Conservation (phyloP, 768 basidiomycete species). For the Mycena maculata region DNA sequence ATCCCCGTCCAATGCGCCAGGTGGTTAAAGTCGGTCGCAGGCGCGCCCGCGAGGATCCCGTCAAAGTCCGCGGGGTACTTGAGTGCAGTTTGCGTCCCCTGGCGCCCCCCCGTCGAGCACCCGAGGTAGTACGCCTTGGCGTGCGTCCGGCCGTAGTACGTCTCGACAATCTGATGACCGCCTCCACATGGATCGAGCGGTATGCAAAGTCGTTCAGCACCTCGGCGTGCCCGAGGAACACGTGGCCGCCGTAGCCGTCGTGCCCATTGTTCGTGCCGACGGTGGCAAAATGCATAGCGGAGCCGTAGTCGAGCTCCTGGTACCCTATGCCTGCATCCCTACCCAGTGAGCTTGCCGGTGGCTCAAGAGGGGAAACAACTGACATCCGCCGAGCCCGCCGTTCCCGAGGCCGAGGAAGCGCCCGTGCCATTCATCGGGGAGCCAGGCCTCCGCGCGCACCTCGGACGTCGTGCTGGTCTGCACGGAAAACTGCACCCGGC, state of each 20-base stretch:
- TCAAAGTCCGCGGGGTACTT: no score
- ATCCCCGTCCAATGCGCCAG: no score
- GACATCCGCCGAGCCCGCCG: no score
- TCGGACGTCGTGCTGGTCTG: not conserved
- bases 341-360: no score
- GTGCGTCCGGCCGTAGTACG: conserved; percentile 33
- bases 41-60: no score
- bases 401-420: conserved; percentile 11
- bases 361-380: conserved; percentile 22
- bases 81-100: conserved; percentile 37
- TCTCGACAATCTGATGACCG: conserved; percentile 32
- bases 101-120: no score
- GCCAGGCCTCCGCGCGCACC: conserved; percentile 11
- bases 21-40: no score
- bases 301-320: no score
- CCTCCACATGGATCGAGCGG: conserved; percentile 36
- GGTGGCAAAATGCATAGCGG: conserved; percentile 33
- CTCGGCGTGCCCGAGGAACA: conserved; percentile 36
- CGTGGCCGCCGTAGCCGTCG: conserved; percentile 27
- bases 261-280: conserved; percentile 38
- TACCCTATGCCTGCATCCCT: no score
- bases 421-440: conserved; percentile 22
- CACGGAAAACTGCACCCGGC: conserved; percentile 12
- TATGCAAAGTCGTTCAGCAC: conserved; percentile 38
- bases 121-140: conserved; percentile 37